Percentiles rank a stretch among this genome's conserved stretches.
phyloP scores from a whole-genome alignment of 352 stramenopile genomes.

The Pythium periplocum region DNA sequence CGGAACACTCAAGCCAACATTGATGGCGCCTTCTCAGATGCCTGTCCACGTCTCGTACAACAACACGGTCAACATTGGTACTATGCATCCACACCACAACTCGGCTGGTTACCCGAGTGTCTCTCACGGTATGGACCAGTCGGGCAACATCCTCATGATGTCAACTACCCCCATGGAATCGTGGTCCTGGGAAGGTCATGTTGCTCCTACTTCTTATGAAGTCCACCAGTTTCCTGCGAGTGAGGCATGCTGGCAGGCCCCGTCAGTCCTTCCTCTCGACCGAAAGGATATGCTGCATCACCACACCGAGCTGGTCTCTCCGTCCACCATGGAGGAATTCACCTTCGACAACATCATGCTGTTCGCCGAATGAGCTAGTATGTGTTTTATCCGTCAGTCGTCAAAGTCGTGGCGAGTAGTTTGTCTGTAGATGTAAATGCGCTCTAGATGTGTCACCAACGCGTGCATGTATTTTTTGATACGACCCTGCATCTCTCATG shows the following conservation, averaged over 20 bases:
- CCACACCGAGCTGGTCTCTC: conserved; percentile 14
- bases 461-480: too few relatives aligned
- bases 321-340: conserved; percentile 52
- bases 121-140: conserved; percentile 2
- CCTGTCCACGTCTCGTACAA: conserved; percentile 33
- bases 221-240: conserved; percentile 36
- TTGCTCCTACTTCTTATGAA: conserved; percentile 34
- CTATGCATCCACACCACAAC: conserved; percentile 7
- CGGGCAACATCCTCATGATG: conserved; percentile 30
- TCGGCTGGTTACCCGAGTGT: neutral
- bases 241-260: conserved; percentile 40
- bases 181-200: conserved; percentile 56
- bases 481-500: too few relatives aligned
- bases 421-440: too few relatives aligned
- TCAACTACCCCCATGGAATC: conserved; percentile 40
- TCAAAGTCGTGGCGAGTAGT: too few relatives aligned
- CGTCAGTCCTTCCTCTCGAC: conserved; percentile 27
- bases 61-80: conserved; percentile 25
- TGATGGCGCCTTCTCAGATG: conserved; percentile 33
- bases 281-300: conserved; percentile 6
- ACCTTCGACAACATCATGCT: conserved; percentile 55
- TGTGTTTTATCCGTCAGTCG: too few relatives aligned
- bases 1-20: conserved; percentile 35
- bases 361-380: conserved; percentile 40
- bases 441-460: too few relatives aligned